A percentile compares a stretch with the other conserved stretches of the same genome.
phyloP scores from a whole-genome alignment of 1,284 basidiomycete species.

The Melampsora larici-populina region DNA sequence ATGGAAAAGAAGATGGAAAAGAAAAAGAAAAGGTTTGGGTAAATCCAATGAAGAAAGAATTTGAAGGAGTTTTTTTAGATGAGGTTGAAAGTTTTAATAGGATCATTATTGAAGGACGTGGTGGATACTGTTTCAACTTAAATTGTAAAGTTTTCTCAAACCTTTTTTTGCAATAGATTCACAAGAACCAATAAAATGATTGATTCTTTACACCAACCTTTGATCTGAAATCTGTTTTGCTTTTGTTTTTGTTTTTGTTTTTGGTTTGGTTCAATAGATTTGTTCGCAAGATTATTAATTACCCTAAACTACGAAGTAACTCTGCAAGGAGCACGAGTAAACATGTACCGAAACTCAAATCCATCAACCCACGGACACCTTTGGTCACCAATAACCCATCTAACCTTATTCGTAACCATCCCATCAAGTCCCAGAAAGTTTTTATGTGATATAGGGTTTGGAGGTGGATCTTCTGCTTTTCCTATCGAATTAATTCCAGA shows the following conservation, averaged over 20 bases:
- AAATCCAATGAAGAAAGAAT: too few relatives aligned
- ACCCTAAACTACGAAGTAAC: conserved; percentile 11
- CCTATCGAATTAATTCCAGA: conserved; percentile 1
- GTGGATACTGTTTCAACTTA: conserved; percentile 32
- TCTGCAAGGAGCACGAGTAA: conserved; percentile 1
- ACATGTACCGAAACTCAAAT: neutral
- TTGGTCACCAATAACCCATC: conserved; percentile 4
- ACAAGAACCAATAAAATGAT: too few relatives aligned
- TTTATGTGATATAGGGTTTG: conserved; percentile 29
- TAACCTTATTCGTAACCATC: neutral
- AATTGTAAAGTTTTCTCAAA: too few relatives aligned
- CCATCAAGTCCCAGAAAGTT: neutral
- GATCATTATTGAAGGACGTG: conserved; percentile 16
- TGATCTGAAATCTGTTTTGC: too few relatives aligned
- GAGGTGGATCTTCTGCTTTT: conserved; percentile 9
- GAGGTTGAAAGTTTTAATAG: conserved; percentile 2
- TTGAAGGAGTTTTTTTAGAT: conserved; percentile 13
- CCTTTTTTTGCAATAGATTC: too few relatives aligned
- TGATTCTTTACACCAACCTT: too few relatives aligned
- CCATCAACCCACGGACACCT: neutral
- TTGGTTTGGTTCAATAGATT: neutral
- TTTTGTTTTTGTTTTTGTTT: neutral
- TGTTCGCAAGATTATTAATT: conserved; percentile 18
- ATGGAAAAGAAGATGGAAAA: neutral
- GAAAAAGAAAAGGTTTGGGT: too few relatives aligned